Percentiles rank a stretch among this genome's conserved stretches.
Conservation (phyloP, 208 protist species). For the Leishmania martiniquensis region DNA sequence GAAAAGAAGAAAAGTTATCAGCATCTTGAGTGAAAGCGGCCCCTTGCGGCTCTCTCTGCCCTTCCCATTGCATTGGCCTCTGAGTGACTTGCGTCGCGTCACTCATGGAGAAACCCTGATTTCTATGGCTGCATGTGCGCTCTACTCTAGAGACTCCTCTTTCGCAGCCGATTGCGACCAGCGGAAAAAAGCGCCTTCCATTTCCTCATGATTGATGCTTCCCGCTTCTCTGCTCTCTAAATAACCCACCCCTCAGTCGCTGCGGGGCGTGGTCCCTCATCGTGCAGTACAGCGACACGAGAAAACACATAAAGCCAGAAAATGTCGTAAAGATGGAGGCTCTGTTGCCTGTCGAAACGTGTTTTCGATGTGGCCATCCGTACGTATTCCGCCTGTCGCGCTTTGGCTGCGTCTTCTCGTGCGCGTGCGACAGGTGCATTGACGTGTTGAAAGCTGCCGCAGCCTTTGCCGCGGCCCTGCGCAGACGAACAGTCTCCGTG, state of each 20-base stretch:
- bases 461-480: conserved; percentile 28
- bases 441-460: conserved; percentile 55
- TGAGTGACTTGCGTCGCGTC: background rate
- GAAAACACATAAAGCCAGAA: background rate
- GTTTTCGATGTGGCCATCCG: conserved; percentile 43
- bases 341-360: conserved; percentile 38
- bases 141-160: background rate
- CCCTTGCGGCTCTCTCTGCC: background rate
- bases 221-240: background rate
- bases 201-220: background rate
- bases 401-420: conserved; percentile 75
- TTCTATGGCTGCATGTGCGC: background rate
- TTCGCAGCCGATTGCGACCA: background rate
- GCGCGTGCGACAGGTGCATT: conserved; percentile 42
- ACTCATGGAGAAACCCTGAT: background rate
- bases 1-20: background rate
- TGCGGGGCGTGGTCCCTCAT: background rate
- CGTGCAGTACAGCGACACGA: background rate
- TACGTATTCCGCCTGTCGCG: conserved; percentile 61
- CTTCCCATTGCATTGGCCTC: background rate
- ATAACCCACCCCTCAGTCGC: background rate
- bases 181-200: background rate
- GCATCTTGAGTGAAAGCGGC: background rate
- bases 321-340: conserved; percentile 48
- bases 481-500: conserved; percentile 1